phyloP scores from a whole-genome alignment of 176 grass and related monocot species.

The Bothriochloa decipiens region DNA sequence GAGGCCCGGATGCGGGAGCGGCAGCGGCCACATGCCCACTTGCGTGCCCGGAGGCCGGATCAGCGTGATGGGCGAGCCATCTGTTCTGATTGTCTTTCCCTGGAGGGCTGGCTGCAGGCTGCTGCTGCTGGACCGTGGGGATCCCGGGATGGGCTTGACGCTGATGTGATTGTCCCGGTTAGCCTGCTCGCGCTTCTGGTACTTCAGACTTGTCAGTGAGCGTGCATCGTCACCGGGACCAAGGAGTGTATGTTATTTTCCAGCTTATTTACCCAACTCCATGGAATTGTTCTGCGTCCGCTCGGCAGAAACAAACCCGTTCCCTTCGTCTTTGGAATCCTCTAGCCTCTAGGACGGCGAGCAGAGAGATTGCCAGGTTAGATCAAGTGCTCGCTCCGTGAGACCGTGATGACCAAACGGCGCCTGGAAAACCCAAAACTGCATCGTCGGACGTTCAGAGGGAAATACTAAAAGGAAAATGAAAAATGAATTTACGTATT shows the following conservation, averaged over 20 bases:
- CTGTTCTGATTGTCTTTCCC: conserved; percentile 9
- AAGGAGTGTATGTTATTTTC: background rate
- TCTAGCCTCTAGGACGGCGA: too few relatives aligned
- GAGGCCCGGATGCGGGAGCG: background rate
- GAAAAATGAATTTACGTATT: background rate
- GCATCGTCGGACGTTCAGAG: background rate
- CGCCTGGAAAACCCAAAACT: too few relatives aligned
- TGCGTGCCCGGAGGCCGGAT: conserved; percentile 3
- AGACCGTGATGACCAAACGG: too few relatives aligned
- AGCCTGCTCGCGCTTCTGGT: background rate
- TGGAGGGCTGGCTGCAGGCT: conserved; percentile 18
- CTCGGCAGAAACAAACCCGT: too few relatives aligned
- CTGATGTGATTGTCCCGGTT: background rate
- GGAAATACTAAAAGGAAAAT: background rate
- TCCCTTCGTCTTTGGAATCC: too few relatives aligned
- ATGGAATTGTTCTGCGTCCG: background rate
- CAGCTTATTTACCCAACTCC: background rate
- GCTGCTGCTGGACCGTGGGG: background rate
- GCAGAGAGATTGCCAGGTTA: too few relatives aligned
- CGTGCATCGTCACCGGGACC: background rate
- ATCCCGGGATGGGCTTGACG: conserved; percentile 27
- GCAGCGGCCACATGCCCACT: too few relatives aligned
- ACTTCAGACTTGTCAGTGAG: background rate
- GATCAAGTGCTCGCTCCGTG: too few relatives aligned
- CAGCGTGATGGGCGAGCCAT: conserved; percentile 18